Evolutionary conservation across 1,284 basidiomycete genomes (phyloP), one percentile per base, ranked within the genome.

Genomic region (Microbotryum scabiosae): DNA sequence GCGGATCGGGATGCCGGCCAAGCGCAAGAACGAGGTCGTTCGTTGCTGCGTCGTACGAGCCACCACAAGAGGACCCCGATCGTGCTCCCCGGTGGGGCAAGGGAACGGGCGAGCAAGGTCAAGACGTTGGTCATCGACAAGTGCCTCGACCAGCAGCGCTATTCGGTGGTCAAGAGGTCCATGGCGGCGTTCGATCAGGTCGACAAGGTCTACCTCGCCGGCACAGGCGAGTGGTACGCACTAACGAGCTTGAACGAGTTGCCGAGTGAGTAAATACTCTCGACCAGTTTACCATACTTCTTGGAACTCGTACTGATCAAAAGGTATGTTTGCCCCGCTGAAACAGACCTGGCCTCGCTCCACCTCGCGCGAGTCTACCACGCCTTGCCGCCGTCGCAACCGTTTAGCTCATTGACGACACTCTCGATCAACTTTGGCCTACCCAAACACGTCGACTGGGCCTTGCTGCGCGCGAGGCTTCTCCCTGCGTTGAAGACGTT

Each of bases 61-160:
- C 9, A n/a, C 25, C 20, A 25, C 12, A 52, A 32, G n/a, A 25
- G 26, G 30, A 25, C 6, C 20, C 51, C 36, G 36, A 41, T 41
- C n/a, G 47, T 49, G 16, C 51, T 32, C 23, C 51, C 32, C 23
- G 51, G 36, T 41, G 36, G 36, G 14, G 36, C 36, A 12, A 41
- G 32, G 30, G 25, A 52, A 30, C 51, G 51, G 25, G 51, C 51
- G 20, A 25, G 32, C 51, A 25, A 52, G 25, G 51, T 52, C 51
- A 52, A 52, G 20, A 52, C 51, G 25, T 12, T 52, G 21, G 51
- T 32, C 30, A 25, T 52, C 28, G 51, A 32, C 51, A 52, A 52
- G 32, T 52, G 51, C 26, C 16, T 52, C 23, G 51, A 52, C 30
- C 26, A 52, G 25, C 32, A 52, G 25, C 26, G 51, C 36, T 41